Percentiles rank a stretch among this genome's conserved stretches.
Evolutionary conservation across 106 monocot genomes (phyloP).

Genomic region (Phalaenopsis equestris): DNA sequence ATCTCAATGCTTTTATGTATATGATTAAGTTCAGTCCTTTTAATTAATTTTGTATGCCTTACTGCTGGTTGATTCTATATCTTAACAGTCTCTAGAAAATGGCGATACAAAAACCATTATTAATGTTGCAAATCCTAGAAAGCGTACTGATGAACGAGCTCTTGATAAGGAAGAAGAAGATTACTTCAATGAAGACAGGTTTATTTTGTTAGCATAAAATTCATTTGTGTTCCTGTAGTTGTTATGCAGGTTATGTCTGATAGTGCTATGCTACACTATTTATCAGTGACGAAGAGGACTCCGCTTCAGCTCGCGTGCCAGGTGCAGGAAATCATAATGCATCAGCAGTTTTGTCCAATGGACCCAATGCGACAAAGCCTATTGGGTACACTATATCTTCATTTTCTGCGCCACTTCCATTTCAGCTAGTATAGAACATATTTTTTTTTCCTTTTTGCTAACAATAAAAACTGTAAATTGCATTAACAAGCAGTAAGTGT

Average conservation of each 20-base stretch:
- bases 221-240: background rate
- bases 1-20: background rate
- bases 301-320: conserved; percentile 26
- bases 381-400: conserved; percentile 21
- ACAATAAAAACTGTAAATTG: background rate
- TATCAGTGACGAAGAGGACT: conserved; percentile 68
- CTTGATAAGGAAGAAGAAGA: conserved; percentile 99
- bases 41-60: background rate
- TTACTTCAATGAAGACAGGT: conserved; percentile 96
- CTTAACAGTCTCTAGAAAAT: conserved; percentile 54
- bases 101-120: conserved; percentile 30
- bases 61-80: background rate
- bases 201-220: background rate
- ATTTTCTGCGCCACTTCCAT: background rate
- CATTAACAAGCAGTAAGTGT: background rate
- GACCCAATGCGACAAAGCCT: conserved; percentile 28
- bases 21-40: background rate
- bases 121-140: conserved; percentile 28
- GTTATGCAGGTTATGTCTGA: background rate
- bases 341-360: conserved; percentile 30
- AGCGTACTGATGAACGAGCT: conserved; percentile 62
- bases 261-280: background rate
- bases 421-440: background rate
- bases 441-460: background rate
- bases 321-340: conserved; percentile 19